Conservation (phyloP, 768 basidiomycete genomes). For the Russula vinacea region DNA sequence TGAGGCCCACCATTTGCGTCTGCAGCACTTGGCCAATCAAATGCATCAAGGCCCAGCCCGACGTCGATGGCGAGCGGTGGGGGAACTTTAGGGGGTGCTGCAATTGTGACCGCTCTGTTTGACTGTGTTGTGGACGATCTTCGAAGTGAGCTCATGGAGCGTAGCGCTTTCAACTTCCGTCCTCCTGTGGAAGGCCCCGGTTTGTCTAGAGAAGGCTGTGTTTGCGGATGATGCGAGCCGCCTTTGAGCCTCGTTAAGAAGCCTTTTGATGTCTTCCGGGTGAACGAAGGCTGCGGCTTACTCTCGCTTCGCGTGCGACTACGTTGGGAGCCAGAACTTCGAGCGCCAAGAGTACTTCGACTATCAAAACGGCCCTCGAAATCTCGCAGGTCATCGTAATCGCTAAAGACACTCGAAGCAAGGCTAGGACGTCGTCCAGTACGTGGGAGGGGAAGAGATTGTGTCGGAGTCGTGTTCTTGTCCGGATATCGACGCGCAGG, state of each 20-base stretch:
- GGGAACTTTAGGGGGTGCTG: conserved; percentile 50
- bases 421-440: conserved; percentile 60
- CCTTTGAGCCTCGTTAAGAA: conserved; percentile 64
- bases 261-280: conserved; percentile 62
- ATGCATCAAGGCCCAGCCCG: conserved; percentile 38
- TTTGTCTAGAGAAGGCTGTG: conserved; percentile 44
- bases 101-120: conserved; percentile 34
- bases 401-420: conserved; percentile 72
- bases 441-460: conserved; percentile 37
- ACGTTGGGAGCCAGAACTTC: conserved; percentile 36
- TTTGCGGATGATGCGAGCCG: conserved; percentile 44
- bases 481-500: conserved; percentile 24
- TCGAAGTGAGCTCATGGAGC: conserved; percentile 79
- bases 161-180: conserved; percentile 66
- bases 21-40: conserved; percentile 44
- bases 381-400: conserved; percentile 84
- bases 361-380: conserved; percentile 87
- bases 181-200: conserved; percentile 38
- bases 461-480: conserved; percentile 22
- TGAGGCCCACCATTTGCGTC: conserved; percentile 34
- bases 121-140: conserved; percentile 40
- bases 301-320: conserved; percentile 38
- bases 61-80: conserved; percentile 46
- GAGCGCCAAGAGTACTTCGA: conserved; percentile 62
- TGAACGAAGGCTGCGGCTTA: conserved; percentile 37